Base-by-base conservation (phyloP, 306 rosid species). In the Begonia loranthoides region DNA sequence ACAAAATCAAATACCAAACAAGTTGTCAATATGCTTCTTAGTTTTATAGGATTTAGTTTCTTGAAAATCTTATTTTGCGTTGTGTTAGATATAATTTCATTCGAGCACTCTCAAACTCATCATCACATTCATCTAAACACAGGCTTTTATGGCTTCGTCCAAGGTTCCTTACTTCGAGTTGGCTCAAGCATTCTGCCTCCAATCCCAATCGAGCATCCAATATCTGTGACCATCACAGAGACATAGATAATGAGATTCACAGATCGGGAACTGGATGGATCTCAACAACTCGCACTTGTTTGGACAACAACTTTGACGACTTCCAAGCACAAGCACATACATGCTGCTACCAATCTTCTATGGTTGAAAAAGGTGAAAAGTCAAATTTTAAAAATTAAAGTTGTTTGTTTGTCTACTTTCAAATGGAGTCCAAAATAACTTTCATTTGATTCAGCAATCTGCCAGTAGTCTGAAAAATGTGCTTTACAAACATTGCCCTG, bases 121-220 rank as follows among this genome's bases (percentile, higher is more conserved):
- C 13, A 3, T 43, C 4, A 3, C 14, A 43, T 10, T 43, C 46
- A 43, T 43, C 41, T 59, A 49, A 44, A 21, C 54, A 66, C 85
- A 82, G 97, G 87, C 85, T 57, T 56, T 56, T 85, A 45, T 90
- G 97, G 97, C 95, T 90, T 80, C 94, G 85, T 64, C 92, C 86
- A 0, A 90, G 92, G 65, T 79, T 90, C 73, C 85, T 85, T 56
- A 76, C 92, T 45, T 22, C 54, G 59, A 65, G 59, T 67, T 70
- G 83, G 90, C 70, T 78, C 56, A 76, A 77, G 64, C 66, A 72
- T 51, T 63, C 78, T 56, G 56, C 38, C 17, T 22, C 24, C 9
- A 36, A 66, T 50, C 65, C 65, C 14, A 15, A 19, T 12, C 57
- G 55, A 49, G 51, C 24, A 19, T 67, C 76, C 49, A 8, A 62